Base-by-base conservation (phyloP, 225 moss, liverwort and hornwort species). In the Climacium dendroides region DNA sequence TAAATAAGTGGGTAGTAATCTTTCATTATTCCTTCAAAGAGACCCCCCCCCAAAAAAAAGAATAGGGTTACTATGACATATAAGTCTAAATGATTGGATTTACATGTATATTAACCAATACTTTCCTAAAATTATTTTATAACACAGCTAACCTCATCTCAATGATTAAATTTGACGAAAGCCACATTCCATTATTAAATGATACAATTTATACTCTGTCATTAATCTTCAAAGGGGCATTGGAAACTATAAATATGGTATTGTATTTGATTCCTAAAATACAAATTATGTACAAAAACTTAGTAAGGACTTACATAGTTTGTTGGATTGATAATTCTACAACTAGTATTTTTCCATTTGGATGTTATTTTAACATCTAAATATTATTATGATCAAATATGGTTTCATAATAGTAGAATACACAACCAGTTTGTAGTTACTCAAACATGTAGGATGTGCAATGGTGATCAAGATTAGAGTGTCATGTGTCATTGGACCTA, bases 101-200 rank as follows among this genome's bases (percentile, higher is more conserved):
- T 37, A 55, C 10, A 5, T 34, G 9, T 37, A 32, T 3, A 23
- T 9, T 16, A n/a, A 15, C 35, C 15, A 35, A n/a, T 1, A 34
- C 1, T 15, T 43, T 70, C 26, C 8, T 26, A 43, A 25, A 70
- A 70, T 26, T 26, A 26, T 15, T 43, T 71, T 25, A 43, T 43
- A 4, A 6, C 6, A 45, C 0, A 5, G 0, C 2, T 43, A 28
- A 28, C 15, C 0, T 45, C 5, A 1, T 28, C 3, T 45, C 0
- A 1, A 41, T 43, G 28, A 28, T 28, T 16, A 28, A 45, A 28
- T 72, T 72, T 43, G 45, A 72, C 2, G 6, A 72, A 74, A 50
- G 19, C 2, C 0, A 34, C 11, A 39, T 74, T 74, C 6, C 7
- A 32, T 74, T 35, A 76, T 35, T 14, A 13, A 34, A 32, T 74